Percentiles rank a stretch among this genome's conserved stretches.
phyloP scores from a whole-genome alignment of 768 basidiomycete species.

The Vararia minispora region DNA sequence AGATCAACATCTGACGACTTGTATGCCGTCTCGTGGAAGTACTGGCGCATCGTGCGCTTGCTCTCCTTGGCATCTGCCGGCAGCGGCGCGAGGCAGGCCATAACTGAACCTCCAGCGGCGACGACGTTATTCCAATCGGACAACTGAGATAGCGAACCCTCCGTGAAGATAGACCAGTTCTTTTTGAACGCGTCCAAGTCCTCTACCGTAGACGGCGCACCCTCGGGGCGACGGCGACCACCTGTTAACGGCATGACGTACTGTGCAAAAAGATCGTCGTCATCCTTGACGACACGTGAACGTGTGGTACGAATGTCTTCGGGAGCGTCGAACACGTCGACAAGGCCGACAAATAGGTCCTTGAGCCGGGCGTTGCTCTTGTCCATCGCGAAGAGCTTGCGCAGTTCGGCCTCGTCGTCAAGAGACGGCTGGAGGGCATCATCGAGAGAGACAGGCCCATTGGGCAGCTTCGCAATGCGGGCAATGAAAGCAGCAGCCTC shows the following conservation, averaged over 20 bases:
- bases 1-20: conserved; percentile 55
- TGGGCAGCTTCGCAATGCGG: conserved; percentile 16
- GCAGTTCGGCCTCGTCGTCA: conserved; percentile 43
- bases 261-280: conserved; percentile 32
- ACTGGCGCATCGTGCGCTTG: conserved; percentile 46
- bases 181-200: conserved; percentile 48
- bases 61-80: conserved; percentile 36
- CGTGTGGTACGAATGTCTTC: conserved; percentile 36
- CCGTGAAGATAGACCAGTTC: conserved; percentile 54
- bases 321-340: conserved; percentile 46
- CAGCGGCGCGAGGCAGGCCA: too few species aligned
- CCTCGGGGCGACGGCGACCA: conserved; percentile 34
- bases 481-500: conserved; percentile 20
- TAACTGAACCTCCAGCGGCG: conserved; percentile 51
- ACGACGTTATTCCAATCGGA: conserved; percentile 54
- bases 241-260: conserved; percentile 44
- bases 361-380: conserved; percentile 31
- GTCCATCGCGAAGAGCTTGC: conserved; percentile 46
- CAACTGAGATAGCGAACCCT: conserved; percentile 49
- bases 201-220: conserved; percentile 35
- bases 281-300: conserved; percentile 34
- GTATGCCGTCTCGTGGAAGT: conserved; percentile 42
- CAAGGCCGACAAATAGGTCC: conserved; percentile 44
- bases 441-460: conserved; percentile 28
- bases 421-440: conserved; percentile 40